Percentiles rank a stretch among this genome's conserved stretches.
Evolutionary conservation across 1,139 yeast genomes (phyloP).

Genomic region (Candida sp.): DNA sequence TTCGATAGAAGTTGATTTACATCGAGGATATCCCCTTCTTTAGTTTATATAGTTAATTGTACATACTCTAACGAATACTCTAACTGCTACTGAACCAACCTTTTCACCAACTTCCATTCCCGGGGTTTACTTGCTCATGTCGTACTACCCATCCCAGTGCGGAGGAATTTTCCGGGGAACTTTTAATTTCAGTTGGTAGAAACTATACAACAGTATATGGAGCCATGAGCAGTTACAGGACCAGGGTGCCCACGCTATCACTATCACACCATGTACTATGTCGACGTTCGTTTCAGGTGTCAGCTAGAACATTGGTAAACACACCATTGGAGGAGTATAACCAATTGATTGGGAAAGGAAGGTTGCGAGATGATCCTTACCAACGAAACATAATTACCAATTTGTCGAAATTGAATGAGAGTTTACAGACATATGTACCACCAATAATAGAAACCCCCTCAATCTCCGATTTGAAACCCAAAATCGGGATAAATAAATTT

Average conservation of each 20-base stretch:
- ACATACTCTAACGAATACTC: too few species aligned
- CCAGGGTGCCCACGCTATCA: not conserved
- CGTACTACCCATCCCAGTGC: not conserved
- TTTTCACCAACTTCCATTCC: too few species aligned
- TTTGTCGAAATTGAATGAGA: conserved; percentile 49
- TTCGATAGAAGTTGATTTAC: too few species aligned
- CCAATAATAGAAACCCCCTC: conserved; percentile 52
- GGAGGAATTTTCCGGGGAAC: not conserved
- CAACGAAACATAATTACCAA: conserved; percentile 61
- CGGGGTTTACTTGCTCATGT: not conserved
- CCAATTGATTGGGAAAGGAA: conserved; percentile 46
- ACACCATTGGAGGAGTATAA: conserved; percentile 65
- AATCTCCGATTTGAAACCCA: conserved; percentile 44
- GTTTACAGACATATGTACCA: conserved; percentile 49
- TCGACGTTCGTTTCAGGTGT: not conserved
- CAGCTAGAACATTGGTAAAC: not conserved
- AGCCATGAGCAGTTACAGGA: not conserved
- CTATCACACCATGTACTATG: not conserved
- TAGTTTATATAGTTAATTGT: too few species aligned
- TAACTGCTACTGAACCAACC: too few species aligned
- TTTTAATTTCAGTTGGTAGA: not conserved
- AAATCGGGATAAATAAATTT: conserved; percentile 38
- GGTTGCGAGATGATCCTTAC: conserved; percentile 60
- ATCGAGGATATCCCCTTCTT: too few species aligned
- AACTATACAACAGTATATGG: not conserved